Conservation (phyloP, 2,329 filamentous ascomycete genomes). For the Arthroderma uncinatum region DNA sequence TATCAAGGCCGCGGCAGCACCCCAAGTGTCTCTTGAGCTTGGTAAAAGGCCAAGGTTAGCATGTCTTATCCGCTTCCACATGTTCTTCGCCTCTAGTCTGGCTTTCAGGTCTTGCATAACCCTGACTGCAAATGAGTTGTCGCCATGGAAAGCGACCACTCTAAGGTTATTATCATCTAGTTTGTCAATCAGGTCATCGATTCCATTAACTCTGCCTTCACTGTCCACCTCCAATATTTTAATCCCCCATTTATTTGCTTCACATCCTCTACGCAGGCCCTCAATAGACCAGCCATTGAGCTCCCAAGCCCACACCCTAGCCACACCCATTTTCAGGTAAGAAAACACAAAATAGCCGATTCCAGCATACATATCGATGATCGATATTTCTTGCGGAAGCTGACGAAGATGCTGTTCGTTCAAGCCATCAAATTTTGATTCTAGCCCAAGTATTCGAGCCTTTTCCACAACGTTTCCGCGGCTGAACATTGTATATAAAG, state of each 20-base stretch:
- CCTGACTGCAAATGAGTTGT: conserved; percentile 47
- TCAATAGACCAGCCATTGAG: conserved; percentile 82
- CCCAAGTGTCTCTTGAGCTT: conserved; percentile 41
- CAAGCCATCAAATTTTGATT: conserved; percentile 26
- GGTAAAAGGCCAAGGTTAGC: conserved; percentile 50
- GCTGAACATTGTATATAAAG: conserved; percentile 87
- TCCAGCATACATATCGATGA: conserved; percentile 76
- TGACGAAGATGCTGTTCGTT: conserved; percentile 21
- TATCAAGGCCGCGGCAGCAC: conserved; percentile 38
- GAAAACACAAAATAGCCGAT: conserved; percentile 91
- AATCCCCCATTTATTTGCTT: conserved; percentile 55
- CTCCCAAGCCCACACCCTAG: conserved; percentile 71
- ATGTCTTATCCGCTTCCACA: conserved; percentile 39
- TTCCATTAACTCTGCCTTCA: conserved; percentile 20
- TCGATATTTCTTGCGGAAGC: conserved; percentile 24
- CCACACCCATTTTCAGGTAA: conserved; percentile 60
- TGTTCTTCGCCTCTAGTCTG: conserved; percentile 23
- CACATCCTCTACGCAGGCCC: conserved; percentile 64
- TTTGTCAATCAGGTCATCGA: conserved; percentile 25
- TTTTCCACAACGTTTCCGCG: conserved; percentile 87
- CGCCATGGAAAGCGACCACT: conserved; percentile 58
- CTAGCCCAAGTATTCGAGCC: conserved; percentile 52
- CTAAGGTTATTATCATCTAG: conserved; percentile 35
- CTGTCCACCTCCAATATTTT: conserved; percentile 41
- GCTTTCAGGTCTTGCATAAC: conserved; percentile 28